phyloP scores from a whole-genome alignment of 2,329 filamentous ascomycete genomes.

The Epichloe uncinata region DNA sequence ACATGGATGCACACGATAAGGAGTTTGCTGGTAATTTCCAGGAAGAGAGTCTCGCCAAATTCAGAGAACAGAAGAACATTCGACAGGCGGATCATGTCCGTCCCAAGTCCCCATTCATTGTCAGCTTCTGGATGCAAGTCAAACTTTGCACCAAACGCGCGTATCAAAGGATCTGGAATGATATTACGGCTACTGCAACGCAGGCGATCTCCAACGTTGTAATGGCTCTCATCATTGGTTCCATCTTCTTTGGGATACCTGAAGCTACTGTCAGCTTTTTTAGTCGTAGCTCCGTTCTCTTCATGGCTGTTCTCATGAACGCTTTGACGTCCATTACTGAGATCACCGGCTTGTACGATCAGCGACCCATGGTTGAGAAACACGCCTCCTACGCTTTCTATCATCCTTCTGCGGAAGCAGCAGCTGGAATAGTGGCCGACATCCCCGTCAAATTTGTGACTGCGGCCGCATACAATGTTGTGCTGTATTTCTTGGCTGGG shows the following conservation, averaged over 20 bases:
- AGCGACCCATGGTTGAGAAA: conserved; percentile 36
- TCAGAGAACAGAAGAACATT: conserved; percentile 34
- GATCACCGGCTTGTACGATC: conserved; percentile 30
- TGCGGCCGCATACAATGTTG: conserved; percentile 37
- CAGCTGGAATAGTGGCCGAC: conserved; percentile 40
- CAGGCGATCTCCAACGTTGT: conserved; percentile 34
- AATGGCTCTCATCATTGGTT: conserved; percentile 48
- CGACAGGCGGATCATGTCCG: conserved; percentile 40
- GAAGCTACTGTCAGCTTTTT: conserved; percentile 38
- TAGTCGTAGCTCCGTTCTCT: conserved; percentile 41
- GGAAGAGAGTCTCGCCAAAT: conserved; percentile 22
- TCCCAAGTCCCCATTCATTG: conserved; percentile 42
- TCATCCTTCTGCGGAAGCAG: conserved; percentile 37
- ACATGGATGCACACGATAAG: conserved; percentile 38
- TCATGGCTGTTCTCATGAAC: conserved; percentile 47
- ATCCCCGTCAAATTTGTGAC: conserved; percentile 44
- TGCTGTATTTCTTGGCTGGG: conserved; percentile 43
- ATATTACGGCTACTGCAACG: conserved; percentile 34
- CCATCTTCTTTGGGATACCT: conserved; percentile 41
- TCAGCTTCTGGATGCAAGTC: conserved; percentile 41
- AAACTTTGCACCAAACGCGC: conserved; percentile 35
- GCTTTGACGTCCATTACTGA: conserved; percentile 45
- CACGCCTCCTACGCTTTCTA: conserved; percentile 37
- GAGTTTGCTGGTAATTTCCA: conserved; percentile 29
- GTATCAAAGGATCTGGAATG: conserved; percentile 38